Evolutionary conservation across 2,329 filamentous ascomycete genomes (phyloP).

Genomic region (Zasmidium angulare): DNA sequence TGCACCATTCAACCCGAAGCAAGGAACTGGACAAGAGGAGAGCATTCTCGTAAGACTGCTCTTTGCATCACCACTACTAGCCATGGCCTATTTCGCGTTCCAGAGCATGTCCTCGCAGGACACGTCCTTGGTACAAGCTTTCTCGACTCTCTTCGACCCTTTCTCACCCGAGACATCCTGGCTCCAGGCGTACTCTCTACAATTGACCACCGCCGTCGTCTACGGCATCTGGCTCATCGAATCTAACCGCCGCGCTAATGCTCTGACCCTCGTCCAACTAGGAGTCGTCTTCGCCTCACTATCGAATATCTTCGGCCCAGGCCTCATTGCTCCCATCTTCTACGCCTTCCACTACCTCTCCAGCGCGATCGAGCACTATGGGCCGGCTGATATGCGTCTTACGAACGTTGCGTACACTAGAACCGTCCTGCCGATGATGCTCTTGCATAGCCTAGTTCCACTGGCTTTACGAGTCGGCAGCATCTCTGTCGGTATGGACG

Average conservation of each 20-base stretch:
- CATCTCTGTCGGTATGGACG: not conserved
- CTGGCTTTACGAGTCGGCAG: constrained; percentile 6
- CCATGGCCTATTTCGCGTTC: not conserved
- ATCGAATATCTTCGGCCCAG: constrained; percentile 33
- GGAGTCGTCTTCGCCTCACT: constrained; percentile 25
- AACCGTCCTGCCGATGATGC: constrained; percentile 33
- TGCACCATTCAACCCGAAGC: constrained; percentile 33
- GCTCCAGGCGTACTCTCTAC: not conserved
- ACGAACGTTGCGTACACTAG: constrained; percentile 30
- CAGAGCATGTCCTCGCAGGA: not conserved
- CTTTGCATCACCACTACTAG: constrained; percentile 8
- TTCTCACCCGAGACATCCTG: not conserved
- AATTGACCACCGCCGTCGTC: not conserved
- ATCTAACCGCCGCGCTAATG: constrained; percentile 8
- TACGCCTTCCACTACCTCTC: constrained; percentile 40
- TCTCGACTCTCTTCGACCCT: not conserved
- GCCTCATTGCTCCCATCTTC: constrained; percentile 37
- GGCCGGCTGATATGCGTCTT: constrained; percentile 36
- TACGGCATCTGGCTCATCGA: constrained; percentile 15
- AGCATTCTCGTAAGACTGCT: constrained; percentile 15
- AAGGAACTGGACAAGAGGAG: constrained; percentile 30
- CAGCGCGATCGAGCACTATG: constrained; percentile 35
- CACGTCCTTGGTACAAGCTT: not conserved
- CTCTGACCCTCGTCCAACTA: constrained; percentile 2
- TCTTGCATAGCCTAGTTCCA: constrained; percentile 16